Evolutionary conservation across 2,329 filamentous ascomycete genomes (phyloP).

Genomic region (Neoascochyta sp.): DNA sequence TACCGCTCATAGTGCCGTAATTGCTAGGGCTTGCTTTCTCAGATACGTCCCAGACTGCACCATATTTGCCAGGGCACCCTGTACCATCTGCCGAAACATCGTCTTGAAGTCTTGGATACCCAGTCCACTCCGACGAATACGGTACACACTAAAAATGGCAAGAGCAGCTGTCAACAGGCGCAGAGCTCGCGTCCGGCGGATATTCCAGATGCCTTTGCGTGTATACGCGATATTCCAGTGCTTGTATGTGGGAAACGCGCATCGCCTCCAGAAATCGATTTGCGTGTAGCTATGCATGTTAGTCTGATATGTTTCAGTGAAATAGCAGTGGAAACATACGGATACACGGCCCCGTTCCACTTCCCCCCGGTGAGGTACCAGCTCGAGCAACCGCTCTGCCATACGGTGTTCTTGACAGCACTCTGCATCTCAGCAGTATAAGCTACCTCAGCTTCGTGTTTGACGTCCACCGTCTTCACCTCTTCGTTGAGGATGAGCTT

Average conservation of each 20-base stretch:
- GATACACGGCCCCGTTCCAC: constrained; percentile 69
- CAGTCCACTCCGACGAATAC: constrained; percentile 22
- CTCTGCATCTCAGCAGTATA: constrained; percentile 43
- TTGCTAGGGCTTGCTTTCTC: constrained; percentile 5
- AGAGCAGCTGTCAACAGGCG: constrained; percentile 18
- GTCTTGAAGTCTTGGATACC: constrained; percentile 18
- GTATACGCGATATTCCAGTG: constrained; percentile 55
- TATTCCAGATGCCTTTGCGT: constrained; percentile 42
- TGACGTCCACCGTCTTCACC: constrained; percentile 84
- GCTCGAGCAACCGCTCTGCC: constrained; percentile 49
- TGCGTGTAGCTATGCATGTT: constrained; percentile 45
- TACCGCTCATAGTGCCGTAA: too few species aligned
- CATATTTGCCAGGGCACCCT: constrained; percentile 7
- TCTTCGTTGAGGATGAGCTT: constrained; percentile 73
- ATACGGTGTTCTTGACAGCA: constrained; percentile 52
- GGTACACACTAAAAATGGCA: constrained; percentile 21
- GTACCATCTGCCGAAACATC: constrained; percentile 9
- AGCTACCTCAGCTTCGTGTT: constrained; percentile 72
- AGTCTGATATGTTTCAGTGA: constrained; percentile 1
- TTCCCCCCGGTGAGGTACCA: constrained; percentile 76
- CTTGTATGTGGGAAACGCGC: constrained; percentile 52
- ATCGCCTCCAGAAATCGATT: constrained; percentile 49
- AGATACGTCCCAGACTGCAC: constrained; percentile 5
- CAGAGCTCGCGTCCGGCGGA: constrained; percentile 15
- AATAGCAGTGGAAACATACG: constrained; percentile 25